phyloP scores from a whole-genome alignment of 2,329 filamentous ascomycete species.

The Lecanicillium sp. region DNA sequence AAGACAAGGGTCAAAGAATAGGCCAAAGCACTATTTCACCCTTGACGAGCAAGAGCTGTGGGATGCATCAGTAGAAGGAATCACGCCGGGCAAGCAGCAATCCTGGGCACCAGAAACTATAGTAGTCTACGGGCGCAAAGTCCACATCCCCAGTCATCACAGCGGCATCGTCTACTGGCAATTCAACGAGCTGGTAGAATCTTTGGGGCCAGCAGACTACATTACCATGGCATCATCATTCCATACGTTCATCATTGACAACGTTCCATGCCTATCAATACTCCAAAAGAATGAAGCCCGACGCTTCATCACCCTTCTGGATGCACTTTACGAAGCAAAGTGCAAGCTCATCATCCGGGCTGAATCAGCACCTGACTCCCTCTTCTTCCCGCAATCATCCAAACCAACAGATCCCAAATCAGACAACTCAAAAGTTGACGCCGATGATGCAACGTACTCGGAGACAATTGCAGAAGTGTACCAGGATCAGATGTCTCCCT shows the following conservation, averaged over 20 bases:
- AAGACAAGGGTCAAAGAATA: slow-evolving; percentile 13
- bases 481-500: slow-evolving; percentile 68
- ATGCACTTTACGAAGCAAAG: slow-evolving; percentile 73
- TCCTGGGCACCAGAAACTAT: slow-evolving; percentile 35
- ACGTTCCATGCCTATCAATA: slow-evolving; percentile 58
- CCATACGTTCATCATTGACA: slow-evolving; percentile 67
- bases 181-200: slow-evolving; percentile 59
- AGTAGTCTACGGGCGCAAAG: slow-evolving; percentile 54
- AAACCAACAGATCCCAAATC: slow-evolving; percentile 7
- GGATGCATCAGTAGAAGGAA: slow-evolving; percentile 13
- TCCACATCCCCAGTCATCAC: slow-evolving; percentile 50
- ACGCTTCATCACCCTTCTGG: slow-evolving; percentile 70
- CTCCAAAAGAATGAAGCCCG: slow-evolving; percentile 73
- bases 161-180: slow-evolving; percentile 54
- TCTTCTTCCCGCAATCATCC: slow-evolving; percentile 64
- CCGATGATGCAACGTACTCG: slow-evolving; percentile 31
- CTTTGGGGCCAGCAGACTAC: slow-evolving; percentile 73
- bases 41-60: slow-evolving; percentile 20
- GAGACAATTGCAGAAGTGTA: slow-evolving; percentile 57
- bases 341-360: slow-evolving; percentile 68
- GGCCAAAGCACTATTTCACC: slow-evolving; percentile 23
- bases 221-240: slow-evolving; percentile 72
- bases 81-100: slow-evolving; percentile 15
- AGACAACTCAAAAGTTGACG: slow-evolving; percentile 11
- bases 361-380: slow-evolving; percentile 57